phyloP scores from a whole-genome alignment of 2,329 filamentous ascomycete genomes.

The Talaromyces verruculosus region DNA sequence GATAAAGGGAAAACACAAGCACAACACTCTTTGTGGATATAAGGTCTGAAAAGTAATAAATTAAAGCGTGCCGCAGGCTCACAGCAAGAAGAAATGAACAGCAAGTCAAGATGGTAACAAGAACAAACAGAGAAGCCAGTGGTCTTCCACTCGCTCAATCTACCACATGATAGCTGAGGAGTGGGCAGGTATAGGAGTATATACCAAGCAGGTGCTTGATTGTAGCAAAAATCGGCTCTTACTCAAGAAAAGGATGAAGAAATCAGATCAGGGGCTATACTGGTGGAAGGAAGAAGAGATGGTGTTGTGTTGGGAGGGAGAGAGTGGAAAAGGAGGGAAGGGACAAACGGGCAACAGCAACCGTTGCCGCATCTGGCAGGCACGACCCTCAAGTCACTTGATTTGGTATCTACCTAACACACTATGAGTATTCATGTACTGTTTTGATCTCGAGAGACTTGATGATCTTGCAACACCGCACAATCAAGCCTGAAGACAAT shows the following conservation, averaged over 20 bases:
- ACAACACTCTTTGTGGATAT: neutral
- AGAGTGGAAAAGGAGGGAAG: constrained; percentile 9
- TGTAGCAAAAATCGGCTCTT: constrained; percentile 6
- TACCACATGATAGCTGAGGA: constrained; percentile 12
- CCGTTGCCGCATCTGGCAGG: constrained; percentile 1
- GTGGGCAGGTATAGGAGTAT: neutral
- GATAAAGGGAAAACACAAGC: constrained; percentile 12
- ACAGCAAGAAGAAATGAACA: constrained; percentile 25
- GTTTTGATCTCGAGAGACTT: constrained; percentile 42
- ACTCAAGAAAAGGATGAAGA: constrained; percentile 2
- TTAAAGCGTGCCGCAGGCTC: neutral
- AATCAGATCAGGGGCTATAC: neutral
- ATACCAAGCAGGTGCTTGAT: constrained; percentile 22
- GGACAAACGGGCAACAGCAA: neutral
- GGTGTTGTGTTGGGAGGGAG: constrained; percentile 4
- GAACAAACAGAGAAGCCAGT: constrained; percentile 24
- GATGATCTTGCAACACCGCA: constrained; percentile 32
- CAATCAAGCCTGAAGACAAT: constrained; percentile 1
- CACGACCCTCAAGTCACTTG: constrained; percentile 14
- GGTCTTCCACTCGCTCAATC: constrained; percentile 20
- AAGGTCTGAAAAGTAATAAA: neutral
- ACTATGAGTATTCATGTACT: constrained; percentile 30
- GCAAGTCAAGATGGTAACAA: constrained; percentile 29
- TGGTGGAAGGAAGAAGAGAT: constrained; percentile 7
- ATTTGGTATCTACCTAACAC: neutral